phyloP scores from a whole-genome alignment of 108 stramenopile genomes.

The Cylindrotheca fusiformis region DNA sequence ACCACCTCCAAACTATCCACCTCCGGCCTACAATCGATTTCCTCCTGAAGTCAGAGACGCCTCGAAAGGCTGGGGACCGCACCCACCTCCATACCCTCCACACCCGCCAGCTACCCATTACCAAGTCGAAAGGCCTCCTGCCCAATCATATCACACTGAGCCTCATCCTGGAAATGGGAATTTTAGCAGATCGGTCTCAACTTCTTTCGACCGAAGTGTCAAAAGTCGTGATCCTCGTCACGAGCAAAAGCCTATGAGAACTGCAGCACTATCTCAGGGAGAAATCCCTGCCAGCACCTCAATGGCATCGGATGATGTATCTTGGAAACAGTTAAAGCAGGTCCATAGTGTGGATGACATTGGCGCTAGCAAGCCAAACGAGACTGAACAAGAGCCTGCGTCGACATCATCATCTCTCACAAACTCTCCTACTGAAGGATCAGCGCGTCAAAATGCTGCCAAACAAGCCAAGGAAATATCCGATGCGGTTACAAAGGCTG shows the following conservation, averaged over 20 bases:
- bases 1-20: conserved; percentile 25
- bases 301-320: conserved; percentile 43
- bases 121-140: conserved; percentile 13
- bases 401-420: conserved; percentile 54
- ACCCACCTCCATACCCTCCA: conserved; percentile 19
- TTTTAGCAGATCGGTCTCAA: conserved; percentile 49
- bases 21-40: conserved; percentile 23
- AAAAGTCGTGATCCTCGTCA: conserved; percentile 16
- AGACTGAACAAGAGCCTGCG: conserved; percentile 13
- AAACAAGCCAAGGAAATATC: conserved; percentile 17
- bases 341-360: conserved; percentile 60
- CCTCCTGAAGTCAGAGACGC: conserved; percentile 8
- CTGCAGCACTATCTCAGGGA: not conserved
- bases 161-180: conserved; percentile 8
- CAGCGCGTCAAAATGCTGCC: conserved; percentile 16
- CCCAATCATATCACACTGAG: conserved; percentile 17
- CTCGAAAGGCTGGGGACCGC: conserved; percentile 8
- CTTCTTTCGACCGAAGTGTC: conserved; percentile 51
- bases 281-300: conserved; percentile 9
- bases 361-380: conserved; percentile 6
- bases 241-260: not conserved
- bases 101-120: conserved; percentile 7
- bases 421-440: conserved; percentile 56
- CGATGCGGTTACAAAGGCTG: conserved; percentile 20
- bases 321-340: conserved; percentile 66